phyloP scores from a whole-genome alignment of 2,329 filamentous ascomycete genomes.

The Malbranchea zuffiana region DNA sequence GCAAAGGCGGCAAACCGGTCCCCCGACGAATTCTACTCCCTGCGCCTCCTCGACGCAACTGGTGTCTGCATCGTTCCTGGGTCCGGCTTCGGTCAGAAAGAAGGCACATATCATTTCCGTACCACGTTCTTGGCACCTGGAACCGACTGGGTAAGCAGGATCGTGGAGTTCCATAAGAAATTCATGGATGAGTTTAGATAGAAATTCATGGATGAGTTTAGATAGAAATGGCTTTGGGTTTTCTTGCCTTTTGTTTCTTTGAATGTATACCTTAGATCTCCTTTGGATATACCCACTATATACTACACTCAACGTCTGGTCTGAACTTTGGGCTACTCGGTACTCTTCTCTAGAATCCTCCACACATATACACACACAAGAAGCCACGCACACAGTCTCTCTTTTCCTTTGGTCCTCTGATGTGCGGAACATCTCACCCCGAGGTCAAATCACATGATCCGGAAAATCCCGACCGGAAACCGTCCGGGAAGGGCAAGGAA shows the following conservation, averaged over 20 bases:
- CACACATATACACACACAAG: too few species aligned
- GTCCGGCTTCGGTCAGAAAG: conserved; percentile 86
- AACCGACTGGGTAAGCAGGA: conserved; percentile 82
- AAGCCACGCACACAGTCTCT: too few species aligned
- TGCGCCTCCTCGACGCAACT: conserved; percentile 81
- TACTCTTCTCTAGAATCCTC: too few species aligned
- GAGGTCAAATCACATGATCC: conserved; percentile 5
- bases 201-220: conserved; percentile 2
- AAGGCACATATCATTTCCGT: conserved; percentile 82
- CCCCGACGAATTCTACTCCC: conserved; percentile 88
- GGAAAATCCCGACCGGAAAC: conserved; percentile 5
- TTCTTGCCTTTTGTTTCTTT: too few species aligned
- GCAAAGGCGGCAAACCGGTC: conserved; percentile 62
- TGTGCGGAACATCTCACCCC: neutral
- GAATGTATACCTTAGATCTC: too few species aligned
- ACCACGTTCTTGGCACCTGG: conserved; percentile 95
- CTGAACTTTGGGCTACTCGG: too few species aligned
- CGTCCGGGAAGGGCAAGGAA: too few species aligned
- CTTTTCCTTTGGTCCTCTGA: neutral
- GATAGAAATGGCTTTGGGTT: too few species aligned
- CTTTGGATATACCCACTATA: too few species aligned
- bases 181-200: conserved; percentile 75
- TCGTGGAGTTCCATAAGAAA: conserved; percentile 79
- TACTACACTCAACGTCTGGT: too few species aligned
- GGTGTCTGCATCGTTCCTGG: conserved; percentile 92